These are phyloP conservation scores for Diphasiastrum complanatum DNA, from an alignment of 83 land plant genomes.

Conservation along the genomic window DNA sequence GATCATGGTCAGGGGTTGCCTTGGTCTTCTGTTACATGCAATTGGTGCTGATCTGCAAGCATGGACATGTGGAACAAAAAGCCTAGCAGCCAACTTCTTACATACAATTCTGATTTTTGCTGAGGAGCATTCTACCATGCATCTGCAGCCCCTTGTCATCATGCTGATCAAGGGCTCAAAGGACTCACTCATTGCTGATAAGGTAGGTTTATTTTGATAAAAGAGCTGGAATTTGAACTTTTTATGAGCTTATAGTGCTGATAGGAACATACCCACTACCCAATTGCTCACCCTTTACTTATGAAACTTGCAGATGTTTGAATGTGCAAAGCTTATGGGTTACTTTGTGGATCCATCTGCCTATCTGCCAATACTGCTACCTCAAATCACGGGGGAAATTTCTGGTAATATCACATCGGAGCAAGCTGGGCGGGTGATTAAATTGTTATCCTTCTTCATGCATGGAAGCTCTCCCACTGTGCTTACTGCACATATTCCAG, in stretches of 20 bases:
- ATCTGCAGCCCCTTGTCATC: conserved; percentile 24
- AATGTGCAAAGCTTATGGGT: conserved; percentile 31
- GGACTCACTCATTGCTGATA: conserved; percentile 8
- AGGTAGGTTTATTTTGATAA: conserved; percentile 6
- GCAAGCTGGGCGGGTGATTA: conserved; percentile 22
- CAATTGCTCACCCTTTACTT: neutral
- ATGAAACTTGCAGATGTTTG: conserved; percentile 27
- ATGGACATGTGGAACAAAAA: conserved; percentile 34
- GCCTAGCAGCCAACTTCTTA: conserved; percentile 31
- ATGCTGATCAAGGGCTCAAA: conserved; percentile 25
- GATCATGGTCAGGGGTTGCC: conserved; percentile 32
- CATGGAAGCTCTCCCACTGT: conserved; percentile 17
- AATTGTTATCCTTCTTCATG: conserved; percentile 25
- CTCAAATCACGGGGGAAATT: conserved; percentile 26
- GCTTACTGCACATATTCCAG: conserved; percentile 29
- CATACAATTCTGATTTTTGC: conserved; percentile 25
- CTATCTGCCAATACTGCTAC: conserved; percentile 30
- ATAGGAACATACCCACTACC: neutral
- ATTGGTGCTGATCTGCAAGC: conserved; percentile 32
- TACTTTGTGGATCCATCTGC: conserved; percentile 36
- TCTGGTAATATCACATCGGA: conserved; percentile 23
- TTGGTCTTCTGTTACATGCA: conserved; percentile 30
- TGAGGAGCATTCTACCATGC: conserved; percentile 39
- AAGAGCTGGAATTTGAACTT: neutral
- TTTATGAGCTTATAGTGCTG: no score